Percentiles rank a stretch among this genome's conserved stretches.
Conservation (phyloP, 176 grass and related monocot genomes). For the Ampelocalamus luodianensis region DNA sequence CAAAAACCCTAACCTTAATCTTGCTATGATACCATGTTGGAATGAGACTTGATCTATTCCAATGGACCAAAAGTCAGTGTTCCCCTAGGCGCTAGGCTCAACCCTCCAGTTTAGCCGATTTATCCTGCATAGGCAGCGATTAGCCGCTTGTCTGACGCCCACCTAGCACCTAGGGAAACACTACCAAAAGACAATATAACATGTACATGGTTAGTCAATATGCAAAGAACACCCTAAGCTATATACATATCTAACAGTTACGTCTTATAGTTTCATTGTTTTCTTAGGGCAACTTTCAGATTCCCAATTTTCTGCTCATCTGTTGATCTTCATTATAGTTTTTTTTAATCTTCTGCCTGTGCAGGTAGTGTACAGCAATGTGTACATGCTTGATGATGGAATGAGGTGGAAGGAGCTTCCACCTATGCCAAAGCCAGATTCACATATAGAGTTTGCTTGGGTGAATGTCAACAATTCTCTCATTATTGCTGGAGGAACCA, state of each 20-base stretch:
- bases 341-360: slow-evolving; percentile 32
- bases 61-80: too few relatives aligned
- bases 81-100: too few relatives aligned
- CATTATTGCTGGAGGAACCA: slow-evolving; percentile 86
- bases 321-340: background rate
- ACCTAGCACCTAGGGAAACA: too few relatives aligned
- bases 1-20: too few relatives aligned
- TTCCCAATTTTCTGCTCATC: background rate
- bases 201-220: too few relatives aligned
- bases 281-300: background rate
- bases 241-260: background rate
- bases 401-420: slow-evolving; percentile 83
- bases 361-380: slow-evolving; percentile 89
- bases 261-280: slow-evolving; percentile 30
- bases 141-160: too few relatives aligned
- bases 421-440: slow-evolving; percentile 89
- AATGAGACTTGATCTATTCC: too few relatives aligned
- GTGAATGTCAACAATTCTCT: slow-evolving; percentile 86
- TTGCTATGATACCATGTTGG: too few relatives aligned
- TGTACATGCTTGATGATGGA: slow-evolving; percentile 89
- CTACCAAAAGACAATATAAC: too few relatives aligned
- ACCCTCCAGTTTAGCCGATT: too few relatives aligned
- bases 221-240: too few relatives aligned
- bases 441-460: slow-evolving; percentile 97
- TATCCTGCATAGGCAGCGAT: too few relatives aligned